These are phyloP conservation scores for Plasmodium fragile DNA, from an alignment of 169 alveolate genomes.

Conservation along the genomic window DNA sequence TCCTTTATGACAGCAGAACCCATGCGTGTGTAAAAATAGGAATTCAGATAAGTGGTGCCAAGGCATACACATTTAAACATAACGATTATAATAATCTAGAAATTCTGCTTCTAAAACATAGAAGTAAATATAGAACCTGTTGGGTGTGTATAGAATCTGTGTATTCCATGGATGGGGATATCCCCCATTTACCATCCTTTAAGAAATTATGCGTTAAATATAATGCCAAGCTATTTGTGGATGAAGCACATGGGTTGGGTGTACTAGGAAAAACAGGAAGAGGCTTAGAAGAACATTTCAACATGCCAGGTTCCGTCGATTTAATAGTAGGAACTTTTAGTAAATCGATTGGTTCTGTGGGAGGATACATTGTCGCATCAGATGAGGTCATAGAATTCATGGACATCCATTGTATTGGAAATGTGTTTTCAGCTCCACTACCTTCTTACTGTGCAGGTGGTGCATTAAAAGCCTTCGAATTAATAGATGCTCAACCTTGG, in stretches of 20 bases:
- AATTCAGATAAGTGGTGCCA: constrained; percentile 82
- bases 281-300: constrained; percentile 87
- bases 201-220: constrained; percentile 81
- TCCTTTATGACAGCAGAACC: constrained; percentile 80
- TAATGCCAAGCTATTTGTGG: constrained; percentile 82
- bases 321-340: constrained; percentile 86
- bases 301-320: constrained; percentile 82
- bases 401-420: constrained; percentile 86
- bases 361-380: constrained; percentile 86
- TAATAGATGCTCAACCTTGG: constrained; percentile 83
- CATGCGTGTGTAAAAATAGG: constrained; percentile 85
- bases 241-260: constrained; percentile 92
- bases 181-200: constrained; percentile 84
- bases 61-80: constrained; percentile 82
- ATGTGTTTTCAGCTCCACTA: constrained; percentile 86
- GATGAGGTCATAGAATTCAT: constrained; percentile 82
- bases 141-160: constrained; percentile 90
- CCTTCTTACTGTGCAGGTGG: constrained; percentile 89
- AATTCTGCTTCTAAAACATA: constrained; percentile 72
- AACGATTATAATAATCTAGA: constrained; percentile 82
- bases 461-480: constrained; percentile 83
- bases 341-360: constrained; percentile 85
- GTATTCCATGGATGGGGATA: constrained; percentile 93
- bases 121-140: constrained; percentile 77
- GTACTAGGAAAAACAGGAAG: constrained; percentile 91